A percentile compares a stretch with the other conserved stretches of the same genome.
Evolutionary conservation across 2,329 filamentous ascomycete genomes (phyloP).

Genomic region (Phaeophleospora eucalypticola): DNA sequence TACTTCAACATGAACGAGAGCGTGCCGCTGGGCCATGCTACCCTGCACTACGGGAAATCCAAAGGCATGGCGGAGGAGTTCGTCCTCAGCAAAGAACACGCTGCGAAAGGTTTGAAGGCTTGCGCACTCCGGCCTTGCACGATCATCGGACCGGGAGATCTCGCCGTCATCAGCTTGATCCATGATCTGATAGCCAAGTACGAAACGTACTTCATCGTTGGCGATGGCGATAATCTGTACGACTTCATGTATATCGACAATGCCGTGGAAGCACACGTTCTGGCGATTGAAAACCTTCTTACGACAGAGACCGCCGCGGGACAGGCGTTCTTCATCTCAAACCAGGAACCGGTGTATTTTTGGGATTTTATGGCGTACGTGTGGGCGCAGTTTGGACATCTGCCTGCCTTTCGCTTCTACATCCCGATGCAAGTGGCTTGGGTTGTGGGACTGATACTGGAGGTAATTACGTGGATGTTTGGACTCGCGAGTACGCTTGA

Average conservation of each 20-base stretch:
- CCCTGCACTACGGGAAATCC: slow-evolving; percentile 79
- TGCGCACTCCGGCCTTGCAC: slow-evolving; percentile 77
- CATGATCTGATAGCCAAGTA: slow-evolving; percentile 65
- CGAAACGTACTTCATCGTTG: slow-evolving; percentile 75
- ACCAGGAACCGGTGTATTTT: slow-evolving; percentile 83
- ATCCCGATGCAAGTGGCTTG: slow-evolving; percentile 50
- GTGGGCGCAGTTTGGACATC: slow-evolving; percentile 61
- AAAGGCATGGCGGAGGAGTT: slow-evolving; percentile 81
- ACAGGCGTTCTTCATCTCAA: slow-evolving; percentile 85
- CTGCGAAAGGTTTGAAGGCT: slow-evolving; percentile 32
- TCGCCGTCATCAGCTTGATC: slow-evolving; percentile 68
- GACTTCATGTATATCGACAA: slow-evolving; percentile 69
- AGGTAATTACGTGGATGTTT: slow-evolving; percentile 46
- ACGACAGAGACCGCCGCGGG: slow-evolving; percentile 62
- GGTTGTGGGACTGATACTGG: slow-evolving; percentile 44
- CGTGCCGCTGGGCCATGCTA: slow-evolving; percentile 70
- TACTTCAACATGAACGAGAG: slow-evolving; percentile 81
- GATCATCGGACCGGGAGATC: slow-evolving; percentile 88
- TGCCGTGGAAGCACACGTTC: slow-evolving; percentile 73
- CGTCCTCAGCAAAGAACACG: slow-evolving; percentile 66
- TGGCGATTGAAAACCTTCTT: slow-evolving; percentile 71
- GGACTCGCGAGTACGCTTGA: slow-evolving; percentile 46
- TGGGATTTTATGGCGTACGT: slow-evolving; percentile 81
- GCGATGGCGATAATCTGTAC: slow-evolving; percentile 65
- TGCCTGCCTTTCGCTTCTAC: slow-evolving; percentile 46